A percentile compares a stretch with the other conserved stretches of the same genome.
These are phyloP conservation scores for Solanum chacoense DNA, from an alignment of 305 asterid genomes.

Conservation along the genomic window DNA sequence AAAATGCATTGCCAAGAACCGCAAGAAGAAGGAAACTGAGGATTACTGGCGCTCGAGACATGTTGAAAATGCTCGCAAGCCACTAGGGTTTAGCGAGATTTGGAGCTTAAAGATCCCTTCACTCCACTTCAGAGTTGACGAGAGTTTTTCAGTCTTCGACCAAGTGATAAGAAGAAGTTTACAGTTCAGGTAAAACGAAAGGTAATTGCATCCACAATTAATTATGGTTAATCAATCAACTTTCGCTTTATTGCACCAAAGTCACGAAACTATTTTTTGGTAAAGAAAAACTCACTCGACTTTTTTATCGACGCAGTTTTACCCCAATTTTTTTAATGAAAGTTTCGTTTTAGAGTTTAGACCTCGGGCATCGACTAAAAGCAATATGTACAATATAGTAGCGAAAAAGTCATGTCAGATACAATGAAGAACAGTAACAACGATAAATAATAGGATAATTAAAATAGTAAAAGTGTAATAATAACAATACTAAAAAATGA, in stretches of 20 bases:
- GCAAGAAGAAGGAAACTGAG: slow-evolving; percentile 4
- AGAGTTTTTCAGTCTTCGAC: background rate
- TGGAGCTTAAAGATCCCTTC: background rate
- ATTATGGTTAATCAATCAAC: background rate
- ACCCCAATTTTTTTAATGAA: background rate
- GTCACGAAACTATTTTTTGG: background rate
- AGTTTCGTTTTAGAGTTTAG: background rate
- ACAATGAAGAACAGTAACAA: background rate
- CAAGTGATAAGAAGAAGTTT: background rate
- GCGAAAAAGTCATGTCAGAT: background rate
- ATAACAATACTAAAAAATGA: background rate
- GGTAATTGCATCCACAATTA: background rate
- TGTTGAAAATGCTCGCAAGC: slow-evolving; percentile 2
- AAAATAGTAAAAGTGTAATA: background rate
- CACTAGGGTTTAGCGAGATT: background rate
- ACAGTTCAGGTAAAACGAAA: background rate
- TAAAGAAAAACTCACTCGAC: background rate
- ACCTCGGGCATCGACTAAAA: background rate
- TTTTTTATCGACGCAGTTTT: background rate
- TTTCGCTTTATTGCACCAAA: background rate
- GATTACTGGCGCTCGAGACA: background rate
- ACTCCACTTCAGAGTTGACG: background rate
- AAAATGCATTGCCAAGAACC: slow-evolving; percentile 37
- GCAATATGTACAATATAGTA: background rate
- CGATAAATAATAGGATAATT: background rate